A percentile compares a stretch with the other conserved stretches of the same genome.
These are phyloP conservation scores for Aphanomyces stellatus DNA, from an alignment of 352 stramenopile genomes.

Conservation along the genomic window DNA sequence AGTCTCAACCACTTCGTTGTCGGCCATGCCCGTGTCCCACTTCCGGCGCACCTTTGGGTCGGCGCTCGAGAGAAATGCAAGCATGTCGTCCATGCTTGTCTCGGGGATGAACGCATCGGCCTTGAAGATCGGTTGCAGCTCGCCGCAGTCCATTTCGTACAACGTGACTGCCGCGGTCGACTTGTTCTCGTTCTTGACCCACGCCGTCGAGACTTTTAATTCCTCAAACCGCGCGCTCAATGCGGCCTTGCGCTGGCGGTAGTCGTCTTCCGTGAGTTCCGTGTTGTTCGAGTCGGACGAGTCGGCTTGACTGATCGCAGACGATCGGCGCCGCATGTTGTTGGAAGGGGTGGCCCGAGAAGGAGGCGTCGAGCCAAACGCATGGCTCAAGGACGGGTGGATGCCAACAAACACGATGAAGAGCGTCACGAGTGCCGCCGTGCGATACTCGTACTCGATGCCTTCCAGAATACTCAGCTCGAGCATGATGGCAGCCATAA, in stretches of 20 bases:
- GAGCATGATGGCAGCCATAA: conserved; percentile 38
- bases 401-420: conserved; percentile 47
- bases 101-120: conserved; percentile 38
- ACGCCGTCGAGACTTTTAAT: background rate
- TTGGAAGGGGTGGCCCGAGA: background rate
- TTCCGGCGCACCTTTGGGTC: conserved; percentile 30
- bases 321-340: background rate
- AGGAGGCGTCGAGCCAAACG: background rate
- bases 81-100: conserved; percentile 32
- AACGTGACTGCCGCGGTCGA: conserved; percentile 27
- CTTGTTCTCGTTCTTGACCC: conserved; percentile 23
- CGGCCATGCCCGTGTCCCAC: conserved; percentile 45
- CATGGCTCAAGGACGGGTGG: conserved; percentile 25
- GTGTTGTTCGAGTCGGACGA: too few species aligned
- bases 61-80: conserved; percentile 37
- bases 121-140: conserved; percentile 39
- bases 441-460: conserved; percentile 36
- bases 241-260: background rate
- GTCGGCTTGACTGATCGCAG: too few species aligned
- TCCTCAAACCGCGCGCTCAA: conserved; percentile 30
- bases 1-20: conserved; percentile 40
- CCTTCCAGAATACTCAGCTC: conserved; percentile 35
- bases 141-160: conserved; percentile 40
- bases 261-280: background rate
- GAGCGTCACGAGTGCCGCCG: conserved; percentile 33